A percentile compares a stretch with the other conserved stretches of the same genome.
Evolutionary conservation across 1,284 basidiomycete genomes (phyloP).

Genomic region (Pseudozyma hubeiensis): DNA sequence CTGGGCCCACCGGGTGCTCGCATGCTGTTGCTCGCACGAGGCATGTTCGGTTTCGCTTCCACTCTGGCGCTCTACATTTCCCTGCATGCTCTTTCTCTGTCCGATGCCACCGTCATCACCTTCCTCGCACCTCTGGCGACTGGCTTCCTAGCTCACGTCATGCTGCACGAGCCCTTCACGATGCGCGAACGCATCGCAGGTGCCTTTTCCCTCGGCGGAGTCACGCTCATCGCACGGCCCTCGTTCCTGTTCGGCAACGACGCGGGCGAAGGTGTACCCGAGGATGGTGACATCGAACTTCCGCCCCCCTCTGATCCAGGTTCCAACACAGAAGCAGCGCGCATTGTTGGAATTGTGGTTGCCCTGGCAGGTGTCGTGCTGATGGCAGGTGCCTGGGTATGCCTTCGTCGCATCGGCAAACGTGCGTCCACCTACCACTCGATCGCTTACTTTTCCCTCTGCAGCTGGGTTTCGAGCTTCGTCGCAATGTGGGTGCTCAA

Average conservation of each 20-base stretch:
- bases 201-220: conserved; percentile 75
- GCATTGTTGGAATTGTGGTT: conserved; percentile 69
- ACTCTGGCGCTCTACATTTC: conserved; percentile 77
- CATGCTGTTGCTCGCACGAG: conserved; percentile 74
- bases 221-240: conserved; percentile 73
- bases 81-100: conserved; percentile 77
- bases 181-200: conserved; percentile 76
- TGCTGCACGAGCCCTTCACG: conserved; percentile 77
- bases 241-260: conserved; percentile 43
- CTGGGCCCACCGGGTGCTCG: conserved; percentile 79
- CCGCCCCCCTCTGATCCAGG: conserved; percentile 12
- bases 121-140: conserved; percentile 80
- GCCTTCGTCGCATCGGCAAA: conserved; percentile 78
- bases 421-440: conserved; percentile 80
- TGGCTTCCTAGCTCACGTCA: conserved; percentile 76
- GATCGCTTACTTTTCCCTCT: conserved; percentile 76
- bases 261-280: conserved; percentile 30
- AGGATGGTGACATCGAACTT: conserved; percentile 32
- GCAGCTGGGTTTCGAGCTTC: conserved; percentile 74
- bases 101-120: conserved; percentile 80
- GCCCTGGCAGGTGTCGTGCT: conserved; percentile 75
- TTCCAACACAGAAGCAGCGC: conserved; percentile 26
- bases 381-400: conserved; percentile 76
- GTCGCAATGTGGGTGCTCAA: conserved; percentile 59
- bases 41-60: conserved; percentile 76